Evolutionary conservation across 2,329 filamentous ascomycete species (phyloP), one percentile per base, ranked within the genome.

Genomic region (Spiromastix sp.): DNA sequence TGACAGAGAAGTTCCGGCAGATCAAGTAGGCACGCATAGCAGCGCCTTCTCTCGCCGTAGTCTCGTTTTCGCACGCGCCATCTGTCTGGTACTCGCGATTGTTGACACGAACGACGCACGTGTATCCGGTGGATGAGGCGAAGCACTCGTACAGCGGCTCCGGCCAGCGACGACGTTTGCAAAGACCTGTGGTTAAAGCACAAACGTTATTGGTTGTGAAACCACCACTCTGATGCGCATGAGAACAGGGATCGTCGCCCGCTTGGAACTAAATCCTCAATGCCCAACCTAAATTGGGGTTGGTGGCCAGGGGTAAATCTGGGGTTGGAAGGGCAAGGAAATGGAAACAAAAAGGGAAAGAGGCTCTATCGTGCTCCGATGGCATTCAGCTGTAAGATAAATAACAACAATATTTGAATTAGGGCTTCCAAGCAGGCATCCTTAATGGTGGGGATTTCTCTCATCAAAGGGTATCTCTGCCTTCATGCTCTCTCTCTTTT

Each of bases 11-110:
- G 70, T 94, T 94, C 45, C 86, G 81, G 70, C 89, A 95, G 48
- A 95, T 91, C 77, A 94, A 89, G 63, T 94, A 96, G 39, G 89
- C 89, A 43, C 86, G 82, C 75, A 93, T 93, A 41, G 89, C 89
- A 17, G 89, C 89, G 51, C 89, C 91, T 60, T 96, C 87, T 55
- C 86, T 84, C 30, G 89, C 89, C 46, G 93, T 70, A 32, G 74
- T 68, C 56, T 89, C 83, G 43, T 81, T 83, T 56, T 83, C 78
- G 64, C 91, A 93, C 44, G 80, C 74, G 24, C 82, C 73, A 59
- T 94, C 86, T 28, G 87, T 94, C 59, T 87, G 85, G 66, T 95
- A 96, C 67, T 94, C 85, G 55, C 89, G 82, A 49, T 93, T 93
- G 67, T 96, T 95, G 57, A 96, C 89, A 44, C 91, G 75, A 38